Evolutionary conservation across 2,329 filamentous ascomycete genomes (phyloP), one percentile per base, ranked within the genome.

Genomic region (Fusarium armeniacum): DNA sequence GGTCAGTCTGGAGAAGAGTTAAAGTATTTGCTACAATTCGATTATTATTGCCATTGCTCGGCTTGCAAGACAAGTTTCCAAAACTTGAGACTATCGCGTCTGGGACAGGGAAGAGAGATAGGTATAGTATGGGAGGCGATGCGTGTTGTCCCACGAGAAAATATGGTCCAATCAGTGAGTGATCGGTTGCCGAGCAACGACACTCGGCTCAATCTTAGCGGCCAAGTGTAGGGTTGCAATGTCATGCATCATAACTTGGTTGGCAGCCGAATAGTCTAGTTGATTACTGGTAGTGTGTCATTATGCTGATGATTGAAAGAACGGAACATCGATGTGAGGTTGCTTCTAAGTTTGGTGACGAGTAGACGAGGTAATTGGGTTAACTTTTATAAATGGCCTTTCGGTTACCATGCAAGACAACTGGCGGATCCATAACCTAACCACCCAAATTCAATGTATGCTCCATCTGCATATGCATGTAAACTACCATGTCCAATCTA

Each of bases 11-110:
- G 52, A 45, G 53, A 65, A 62, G 60, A 18, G 68, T 52, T 78
- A 78, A 77, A 68, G 53, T 71, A 80, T 81, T 71, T 72, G 80
- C 70, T 79, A 83, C 80, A 80, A 79, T 80, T 81, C 76, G 69
- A 75, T 75, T 71, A 69, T 76, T 70, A 67, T 70, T 76, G 68
- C 78, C 80, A 83, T 83, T 67, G 67, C 78, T 75, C 75, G 70
- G 73, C 76, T 70, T 67, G 71, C 71, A 73, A 73, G 71, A 63
- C 77, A 69, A 73, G 53, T 73, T 73, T 68, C 63, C 71, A 76
- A 76, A 75, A 77, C 74, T 78, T 76, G 76, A 74, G 74, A 77
- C 74, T 71, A 80, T 78, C 77, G 79, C 77, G 79, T 77, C 67
- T 67, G 54, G 69, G 60, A 62, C 58, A 63, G 54, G 58, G 66